Evolutionary conservation across 1,284 basidiomycete species (phyloP).

Genomic region (Neotropicomus parvogracilis): DNA sequence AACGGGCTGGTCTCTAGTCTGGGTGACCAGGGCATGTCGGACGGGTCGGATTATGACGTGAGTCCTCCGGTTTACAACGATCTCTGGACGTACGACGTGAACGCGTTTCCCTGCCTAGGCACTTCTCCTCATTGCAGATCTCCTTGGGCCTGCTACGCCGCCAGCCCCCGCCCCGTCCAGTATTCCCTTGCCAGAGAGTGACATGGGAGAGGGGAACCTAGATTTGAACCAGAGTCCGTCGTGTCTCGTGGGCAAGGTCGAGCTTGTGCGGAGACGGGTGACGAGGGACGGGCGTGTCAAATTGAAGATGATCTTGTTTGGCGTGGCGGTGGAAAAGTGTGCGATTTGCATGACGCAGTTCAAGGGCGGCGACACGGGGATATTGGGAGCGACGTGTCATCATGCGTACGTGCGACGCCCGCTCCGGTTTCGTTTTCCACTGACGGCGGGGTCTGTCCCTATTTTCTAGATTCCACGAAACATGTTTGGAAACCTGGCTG

Average conservation of each 20-base stretch:
- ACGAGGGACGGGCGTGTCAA: conserved; percentile 73
- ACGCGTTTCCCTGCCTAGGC: conserved; percentile 28
- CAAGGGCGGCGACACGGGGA: conserved; percentile 54
- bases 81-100: conserved; percentile 22
- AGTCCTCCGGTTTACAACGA: conserved; percentile 27
- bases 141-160: conserved; percentile 31
- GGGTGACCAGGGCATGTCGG: conserved; percentile 27
- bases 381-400: conserved; percentile 61
- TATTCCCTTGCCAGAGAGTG: conserved; percentile 9
- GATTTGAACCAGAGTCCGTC: conserved; percentile 3
- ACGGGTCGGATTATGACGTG: conserved; percentile 34
- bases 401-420: conserved; percentile 51
- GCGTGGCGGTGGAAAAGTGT: conserved; percentile 72
- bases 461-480: conserved; percentile 49
- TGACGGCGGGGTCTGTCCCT: background rate
- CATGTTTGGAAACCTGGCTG: conserved; percentile 55
- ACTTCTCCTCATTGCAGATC: conserved; percentile 31
- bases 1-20: conserved; percentile 26
- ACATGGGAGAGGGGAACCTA: background rate
- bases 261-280: conserved; percentile 61
- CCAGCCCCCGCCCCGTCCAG: conserved; percentile 1
- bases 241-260: conserved; percentile 58
- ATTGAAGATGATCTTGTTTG: conserved; percentile 72
- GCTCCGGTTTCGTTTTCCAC: background rate
- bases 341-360: conserved; percentile 79